phyloP scores from a whole-genome alignment of 768 basidiomycete species.

The Calvatia gigantea region DNA sequence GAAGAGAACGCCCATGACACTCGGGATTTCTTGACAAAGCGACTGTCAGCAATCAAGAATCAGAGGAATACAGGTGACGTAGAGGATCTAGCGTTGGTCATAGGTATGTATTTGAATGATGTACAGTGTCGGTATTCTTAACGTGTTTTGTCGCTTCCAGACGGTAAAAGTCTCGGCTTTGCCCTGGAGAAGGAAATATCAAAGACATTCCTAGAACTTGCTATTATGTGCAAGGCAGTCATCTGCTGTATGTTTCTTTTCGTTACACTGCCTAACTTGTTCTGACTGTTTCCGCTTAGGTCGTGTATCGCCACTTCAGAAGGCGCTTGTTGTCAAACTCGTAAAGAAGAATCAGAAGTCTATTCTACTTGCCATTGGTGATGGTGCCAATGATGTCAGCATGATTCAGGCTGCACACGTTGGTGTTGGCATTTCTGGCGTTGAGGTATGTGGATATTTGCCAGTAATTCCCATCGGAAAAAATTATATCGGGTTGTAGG shows the following conservation, averaged over 20 bases:
- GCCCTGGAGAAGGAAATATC: constrained; percentile 93
- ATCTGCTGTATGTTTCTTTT: constrained; percentile 75
- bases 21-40: constrained; percentile 81
- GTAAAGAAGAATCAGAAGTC: constrained; percentile 95
- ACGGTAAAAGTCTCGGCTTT: constrained; percentile 91
- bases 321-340: constrained; percentile 96
- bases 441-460: constrained; percentile 57
- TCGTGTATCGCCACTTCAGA: constrained; percentile 96
- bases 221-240: constrained; percentile 97
- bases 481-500: constrained; percentile 39
- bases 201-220: constrained; percentile 88
- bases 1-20: constrained; percentile 83
- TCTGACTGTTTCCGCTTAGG: constrained; percentile 38
- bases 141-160: constrained; percentile 36
- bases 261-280: neutral
- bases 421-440: constrained; percentile 95
- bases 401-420: constrained; percentile 99
- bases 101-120: constrained; percentile 53
- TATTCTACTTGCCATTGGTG: constrained; percentile 94
- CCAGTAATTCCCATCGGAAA: neutral
- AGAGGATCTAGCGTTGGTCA: constrained; percentile 92
- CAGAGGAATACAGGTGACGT: constrained; percentile 88
- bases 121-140: neutral
- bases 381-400: constrained; percentile 97
- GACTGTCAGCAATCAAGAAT: constrained; percentile 89